A percentile compares a stretch with the other conserved stretches of the same genome.
phyloP scores from a whole-genome alignment of 352 stramenopile genomes.

The Phytophthora citrophthora region DNA sequence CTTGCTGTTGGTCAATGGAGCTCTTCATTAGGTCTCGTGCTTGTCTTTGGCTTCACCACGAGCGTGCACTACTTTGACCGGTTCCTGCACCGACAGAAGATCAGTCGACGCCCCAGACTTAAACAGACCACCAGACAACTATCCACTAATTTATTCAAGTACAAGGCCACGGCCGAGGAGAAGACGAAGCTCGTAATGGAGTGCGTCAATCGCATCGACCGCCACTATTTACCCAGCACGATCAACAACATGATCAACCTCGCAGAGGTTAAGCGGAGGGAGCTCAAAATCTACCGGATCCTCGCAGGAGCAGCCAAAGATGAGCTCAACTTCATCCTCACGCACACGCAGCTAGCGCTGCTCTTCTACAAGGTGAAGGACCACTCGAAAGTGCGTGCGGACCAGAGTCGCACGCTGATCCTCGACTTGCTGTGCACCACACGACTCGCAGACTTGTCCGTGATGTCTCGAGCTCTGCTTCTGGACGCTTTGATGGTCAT shows the following conservation, averaged over 20 bases:
- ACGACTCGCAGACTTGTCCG: slow-evolving; percentile 90
- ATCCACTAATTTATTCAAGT: slow-evolving; percentile 79
- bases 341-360: slow-evolving; percentile 93
- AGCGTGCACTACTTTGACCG: slow-evolving; percentile 83
- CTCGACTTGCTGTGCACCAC: slow-evolving; percentile 95
- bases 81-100: slow-evolving; percentile 75
- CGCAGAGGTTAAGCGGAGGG: slow-evolving; percentile 76
- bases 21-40: slow-evolving; percentile 69
- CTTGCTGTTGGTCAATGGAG: slow-evolving; percentile 77
- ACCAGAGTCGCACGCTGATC: slow-evolving; percentile 92
- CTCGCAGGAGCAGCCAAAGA: slow-evolving; percentile 94
- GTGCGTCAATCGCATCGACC: slow-evolving; percentile 76
- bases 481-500: slow-evolving; percentile 97
- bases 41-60: slow-evolving; percentile 81
- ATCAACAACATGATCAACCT: slow-evolving; percentile 91
- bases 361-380: slow-evolving; percentile 99
- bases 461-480: slow-evolving; percentile 92
- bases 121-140: slow-evolving; percentile 50
- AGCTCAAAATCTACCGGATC: slow-evolving; percentile 96
- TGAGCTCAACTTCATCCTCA: slow-evolving; percentile 97
- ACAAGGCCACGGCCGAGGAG: slow-evolving; percentile 80
- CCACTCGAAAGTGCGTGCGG: slow-evolving; percentile 66
- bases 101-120: slow-evolving; percentile 63
- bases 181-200: slow-evolving; percentile 82
- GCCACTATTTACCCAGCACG: slow-evolving; percentile 83